phyloP scores from a whole-genome alignment of 257 asterid genomes.

The Gentiana dahurica region DNA sequence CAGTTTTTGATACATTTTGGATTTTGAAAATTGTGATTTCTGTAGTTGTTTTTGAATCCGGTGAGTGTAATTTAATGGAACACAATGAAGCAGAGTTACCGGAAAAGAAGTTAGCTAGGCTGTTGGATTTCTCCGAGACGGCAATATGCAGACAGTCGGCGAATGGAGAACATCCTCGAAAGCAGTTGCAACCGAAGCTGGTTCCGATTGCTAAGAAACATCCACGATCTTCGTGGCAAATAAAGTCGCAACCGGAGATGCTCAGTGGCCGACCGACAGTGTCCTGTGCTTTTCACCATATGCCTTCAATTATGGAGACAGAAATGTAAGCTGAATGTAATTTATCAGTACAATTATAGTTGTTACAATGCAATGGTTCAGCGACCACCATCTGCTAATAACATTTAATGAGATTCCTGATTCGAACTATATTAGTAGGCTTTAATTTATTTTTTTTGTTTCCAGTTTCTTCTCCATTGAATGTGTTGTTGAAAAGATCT shows the following conservation, averaged over 20 bases:
- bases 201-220: conserved; percentile 26
- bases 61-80: conserved; percentile 25
- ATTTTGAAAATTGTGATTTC: conserved; percentile 1
- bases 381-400: too few relatives aligned
- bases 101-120: conserved; percentile 33
- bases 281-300: too few relatives aligned
- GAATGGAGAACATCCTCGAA: conserved; percentile 32
- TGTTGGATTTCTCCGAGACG: conserved; percentile 42
- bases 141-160: conserved; percentile 13
- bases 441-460: too few relatives aligned
- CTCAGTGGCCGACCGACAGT: not conserved
- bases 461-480: too few relatives aligned
- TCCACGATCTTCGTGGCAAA: conserved; percentile 15
- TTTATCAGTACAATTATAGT: too few relatives aligned
- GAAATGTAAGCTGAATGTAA: too few relatives aligned
- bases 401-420: too few relatives aligned
- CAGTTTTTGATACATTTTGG: not conserved
- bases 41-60: conserved; percentile 2
- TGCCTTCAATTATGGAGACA: too few relatives aligned
- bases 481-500: too few relatives aligned
- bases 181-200: conserved; percentile 35
- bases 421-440: too few relatives aligned
- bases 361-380: too few relatives aligned
- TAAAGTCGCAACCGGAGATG: conserved; percentile 14
- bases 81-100: conserved; percentile 30